Conservation (phyloP, 169 alveolate species). For the Cryptosporidium sp. region DNA sequence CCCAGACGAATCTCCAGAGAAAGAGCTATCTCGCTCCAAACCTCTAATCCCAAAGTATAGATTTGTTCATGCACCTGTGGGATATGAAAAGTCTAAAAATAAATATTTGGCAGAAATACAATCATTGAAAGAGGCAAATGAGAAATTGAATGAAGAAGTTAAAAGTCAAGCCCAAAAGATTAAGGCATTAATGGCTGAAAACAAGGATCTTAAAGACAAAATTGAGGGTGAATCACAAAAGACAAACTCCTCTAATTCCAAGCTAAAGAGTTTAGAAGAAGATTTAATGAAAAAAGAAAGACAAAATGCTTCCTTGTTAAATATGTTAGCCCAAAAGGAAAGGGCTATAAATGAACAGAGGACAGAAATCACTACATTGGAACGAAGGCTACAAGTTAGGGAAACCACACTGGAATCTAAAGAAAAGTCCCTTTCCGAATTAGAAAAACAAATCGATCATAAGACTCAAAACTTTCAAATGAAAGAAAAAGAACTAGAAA, state of each 20-base stretch:
- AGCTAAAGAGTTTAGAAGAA: not conserved
- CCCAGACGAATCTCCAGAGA: constrained; percentile 3
- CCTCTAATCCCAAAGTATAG: not conserved
- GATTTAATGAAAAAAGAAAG: constrained; percentile 13
- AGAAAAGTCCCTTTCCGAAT: not conserved
- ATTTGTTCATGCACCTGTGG: constrained; percentile 65
- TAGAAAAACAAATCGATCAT: not conserved
- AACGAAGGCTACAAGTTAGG: not conserved
- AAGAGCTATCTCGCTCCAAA: not conserved
- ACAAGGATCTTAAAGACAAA: not conserved
- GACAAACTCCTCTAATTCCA: not conserved
- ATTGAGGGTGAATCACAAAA: not conserved
- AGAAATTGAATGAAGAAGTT: constrained; percentile 3
- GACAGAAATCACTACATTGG: not conserved
- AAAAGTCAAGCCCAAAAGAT: not conserved
- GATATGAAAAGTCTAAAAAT: constrained; percentile 7
- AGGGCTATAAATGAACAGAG: not conserved
- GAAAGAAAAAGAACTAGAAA: not conserved
- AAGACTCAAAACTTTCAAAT: not conserved
- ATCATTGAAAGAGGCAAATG: not conserved
- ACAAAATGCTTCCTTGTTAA: not conserved
- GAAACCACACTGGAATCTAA: not conserved
- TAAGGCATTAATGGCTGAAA: not conserved
- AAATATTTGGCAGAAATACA: not conserved
- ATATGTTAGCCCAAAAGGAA: not conserved